Percentiles rank a stretch among this genome's conserved stretches.
Conservation (phyloP, 1,284 basidiomycete genomes). For the Microbotryum silenes-acaulis region DNA sequence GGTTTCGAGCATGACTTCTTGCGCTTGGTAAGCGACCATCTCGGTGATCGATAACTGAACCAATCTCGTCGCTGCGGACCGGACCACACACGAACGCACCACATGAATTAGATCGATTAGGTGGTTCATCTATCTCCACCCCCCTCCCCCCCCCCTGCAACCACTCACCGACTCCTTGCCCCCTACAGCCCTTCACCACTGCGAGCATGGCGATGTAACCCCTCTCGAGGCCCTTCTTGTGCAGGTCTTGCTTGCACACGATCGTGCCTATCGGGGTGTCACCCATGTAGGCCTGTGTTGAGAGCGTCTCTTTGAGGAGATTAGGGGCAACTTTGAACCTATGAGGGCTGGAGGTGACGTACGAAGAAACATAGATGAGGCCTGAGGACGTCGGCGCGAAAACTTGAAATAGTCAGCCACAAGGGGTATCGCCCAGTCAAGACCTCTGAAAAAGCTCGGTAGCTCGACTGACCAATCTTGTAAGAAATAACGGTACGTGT, state of each 20-base stretch:
- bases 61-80: constrained; percentile 59
- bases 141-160: neutral
- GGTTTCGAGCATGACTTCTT: constrained; percentile 75
- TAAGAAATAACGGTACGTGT: constrained; percentile 72
- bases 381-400: constrained; percentile 48
- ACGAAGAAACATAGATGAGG: constrained; percentile 89
- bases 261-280: constrained; percentile 69
- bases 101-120: neutral
- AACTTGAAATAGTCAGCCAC: no score
- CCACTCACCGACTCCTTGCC: constrained; percentile 78
- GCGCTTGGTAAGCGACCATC: constrained; percentile 15
- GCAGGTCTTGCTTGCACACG: constrained; percentile 88
- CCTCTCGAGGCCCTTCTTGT: constrained; percentile 58
- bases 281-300: constrained; percentile 26
- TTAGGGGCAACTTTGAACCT: neutral
- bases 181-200: constrained; percentile 68
- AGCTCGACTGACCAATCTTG: constrained; percentile 65
- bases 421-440: no score
- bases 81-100: neutral
- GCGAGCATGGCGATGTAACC: constrained; percentile 99
- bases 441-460: neutral
- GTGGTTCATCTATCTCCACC: no score
- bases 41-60: constrained; percentile 61
- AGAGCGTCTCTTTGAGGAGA: neutral
- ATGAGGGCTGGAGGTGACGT: constrained; percentile 12